Percentiles rank a stretch among this genome's conserved stretches.
Conservation (phyloP, 148 eudicot species). For the Suaeda aralocaspica region DNA sequence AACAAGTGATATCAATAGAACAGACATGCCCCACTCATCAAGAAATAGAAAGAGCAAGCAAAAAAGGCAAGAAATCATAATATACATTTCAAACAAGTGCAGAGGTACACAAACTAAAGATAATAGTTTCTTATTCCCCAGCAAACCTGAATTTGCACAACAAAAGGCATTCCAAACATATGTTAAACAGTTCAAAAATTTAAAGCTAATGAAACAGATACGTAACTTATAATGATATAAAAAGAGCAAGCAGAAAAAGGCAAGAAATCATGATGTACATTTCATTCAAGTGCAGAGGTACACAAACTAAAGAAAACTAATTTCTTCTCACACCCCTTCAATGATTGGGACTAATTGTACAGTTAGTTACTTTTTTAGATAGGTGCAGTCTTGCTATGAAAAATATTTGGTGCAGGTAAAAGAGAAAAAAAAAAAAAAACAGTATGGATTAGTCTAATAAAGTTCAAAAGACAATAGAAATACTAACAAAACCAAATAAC, state of each 20-base stretch:
- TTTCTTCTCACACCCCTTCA: too few relatives aligned
- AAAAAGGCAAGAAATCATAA: background rate
- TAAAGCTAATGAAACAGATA: background rate
- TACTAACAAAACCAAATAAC: background rate
- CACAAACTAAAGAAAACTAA: too few relatives aligned
- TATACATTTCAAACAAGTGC: too few relatives aligned
- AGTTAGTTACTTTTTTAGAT: too few relatives aligned
- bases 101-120: too few relatives aligned
- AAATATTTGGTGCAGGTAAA: background rate
- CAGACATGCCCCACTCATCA: background rate
- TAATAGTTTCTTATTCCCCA: too few relatives aligned
- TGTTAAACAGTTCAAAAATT: background rate
- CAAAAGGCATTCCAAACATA: slow-evolving; percentile 1
- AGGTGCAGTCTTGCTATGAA: too few relatives aligned
- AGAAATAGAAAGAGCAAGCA: background rate
- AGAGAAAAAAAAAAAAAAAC: background rate
- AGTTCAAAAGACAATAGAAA: background rate
- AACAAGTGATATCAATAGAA: background rate
- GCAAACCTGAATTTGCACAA: slow-evolving; percentile 11
- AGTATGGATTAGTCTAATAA: background rate
- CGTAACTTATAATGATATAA: background rate
- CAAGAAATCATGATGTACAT: background rate
- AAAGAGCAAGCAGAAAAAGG: background rate
- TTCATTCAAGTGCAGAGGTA: too few relatives aligned
- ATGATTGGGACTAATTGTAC: too few relatives aligned